phyloP scores from a whole-genome alignment of 768 basidiomycete species.

The Boletus bicolor region DNA sequence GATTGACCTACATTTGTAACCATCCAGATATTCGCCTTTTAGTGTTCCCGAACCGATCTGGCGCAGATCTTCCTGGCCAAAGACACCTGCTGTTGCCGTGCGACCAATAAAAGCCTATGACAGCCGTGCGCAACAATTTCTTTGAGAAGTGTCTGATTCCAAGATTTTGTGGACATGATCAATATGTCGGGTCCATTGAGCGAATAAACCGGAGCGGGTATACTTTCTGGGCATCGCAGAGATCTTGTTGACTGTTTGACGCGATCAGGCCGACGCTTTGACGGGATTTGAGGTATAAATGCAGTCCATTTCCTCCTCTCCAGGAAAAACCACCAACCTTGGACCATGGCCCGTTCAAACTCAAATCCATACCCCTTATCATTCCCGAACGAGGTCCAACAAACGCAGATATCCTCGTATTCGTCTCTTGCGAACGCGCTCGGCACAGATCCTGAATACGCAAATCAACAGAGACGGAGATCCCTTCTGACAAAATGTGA shows the following conservation, averaged over 20 bases:
- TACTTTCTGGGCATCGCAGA: background rate
- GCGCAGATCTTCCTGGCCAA: background rate
- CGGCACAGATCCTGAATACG: slow-evolving; percentile 12
- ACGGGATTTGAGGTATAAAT: slow-evolving; percentile 21
- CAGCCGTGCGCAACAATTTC: background rate
- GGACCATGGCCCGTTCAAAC: slow-evolving; percentile 19
- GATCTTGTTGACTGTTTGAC: slow-evolving; percentile 1
- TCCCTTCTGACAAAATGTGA: background rate
- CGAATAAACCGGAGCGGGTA: background rate
- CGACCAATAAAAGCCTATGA: background rate
- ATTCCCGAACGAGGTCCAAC: slow-evolving; percentile 22
- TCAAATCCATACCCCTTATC: slow-evolving; percentile 19
- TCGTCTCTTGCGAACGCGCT: slow-evolving; percentile 25
- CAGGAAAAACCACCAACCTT: background rate
- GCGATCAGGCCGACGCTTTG: slow-evolving; percentile 15
- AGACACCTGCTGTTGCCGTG: slow-evolving; percentile 4
- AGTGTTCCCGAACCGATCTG: background rate
- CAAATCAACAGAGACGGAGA: slow-evolving; percentile 3
- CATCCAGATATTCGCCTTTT: background rate
- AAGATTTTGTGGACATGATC: slow-evolving; percentile 11
- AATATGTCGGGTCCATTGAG: background rate
- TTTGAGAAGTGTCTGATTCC: background rate
- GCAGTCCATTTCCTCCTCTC: background rate
- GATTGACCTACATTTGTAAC: background rate
- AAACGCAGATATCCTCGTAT: slow-evolving; percentile 18